A percentile compares a stretch with the other conserved stretches of the same genome.
Conservation (phyloP, 345 rosid species). For the Aquilaria sinensis region DNA sequence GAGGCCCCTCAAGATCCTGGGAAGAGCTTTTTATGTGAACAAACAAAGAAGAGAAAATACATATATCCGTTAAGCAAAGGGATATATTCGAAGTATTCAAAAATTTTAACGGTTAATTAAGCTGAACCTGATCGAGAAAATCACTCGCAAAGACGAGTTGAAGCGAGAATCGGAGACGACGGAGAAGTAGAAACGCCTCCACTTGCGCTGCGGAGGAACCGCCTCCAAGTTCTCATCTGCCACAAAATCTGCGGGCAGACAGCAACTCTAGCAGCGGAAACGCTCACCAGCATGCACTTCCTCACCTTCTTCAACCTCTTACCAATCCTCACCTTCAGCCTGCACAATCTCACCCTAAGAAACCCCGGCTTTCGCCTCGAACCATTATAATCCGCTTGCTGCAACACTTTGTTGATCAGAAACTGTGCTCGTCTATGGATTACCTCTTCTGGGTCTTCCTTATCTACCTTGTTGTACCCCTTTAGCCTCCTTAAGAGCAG, state of each 20-base stretch:
- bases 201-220: conserved; percentile 28
- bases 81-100: too few relatives aligned
- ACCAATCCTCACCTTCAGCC: conserved; percentile 62
- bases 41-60: too few relatives aligned
- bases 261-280: conserved; percentile 22
- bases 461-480: conserved; percentile 52
- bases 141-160: too few relatives aligned
- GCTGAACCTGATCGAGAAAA: too few relatives aligned
- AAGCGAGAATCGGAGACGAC: conserved; percentile 9
- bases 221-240: conserved; percentile 30
- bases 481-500: conserved; percentile 18
- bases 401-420: conserved; percentile 63
- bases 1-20: too few relatives aligned
- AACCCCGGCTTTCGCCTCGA: conserved; percentile 36
- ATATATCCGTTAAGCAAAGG: too few relatives aligned
- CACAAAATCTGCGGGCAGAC: conserved; percentile 19
- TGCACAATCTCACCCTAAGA: conserved; percentile 43
- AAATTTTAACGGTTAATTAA: too few relatives aligned
- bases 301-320: conserved; percentile 51
- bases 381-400: conserved; percentile 30
- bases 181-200: conserved; percentile 30
- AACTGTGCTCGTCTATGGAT: conserved; percentile 55
- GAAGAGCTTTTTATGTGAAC: too few relatives aligned
- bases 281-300: conserved; percentile 30
- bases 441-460: conserved; percentile 63